Evolutionary conservation across 208 protist genomes (phyloP).

Genomic region (Crithidia thermophila): DNA sequence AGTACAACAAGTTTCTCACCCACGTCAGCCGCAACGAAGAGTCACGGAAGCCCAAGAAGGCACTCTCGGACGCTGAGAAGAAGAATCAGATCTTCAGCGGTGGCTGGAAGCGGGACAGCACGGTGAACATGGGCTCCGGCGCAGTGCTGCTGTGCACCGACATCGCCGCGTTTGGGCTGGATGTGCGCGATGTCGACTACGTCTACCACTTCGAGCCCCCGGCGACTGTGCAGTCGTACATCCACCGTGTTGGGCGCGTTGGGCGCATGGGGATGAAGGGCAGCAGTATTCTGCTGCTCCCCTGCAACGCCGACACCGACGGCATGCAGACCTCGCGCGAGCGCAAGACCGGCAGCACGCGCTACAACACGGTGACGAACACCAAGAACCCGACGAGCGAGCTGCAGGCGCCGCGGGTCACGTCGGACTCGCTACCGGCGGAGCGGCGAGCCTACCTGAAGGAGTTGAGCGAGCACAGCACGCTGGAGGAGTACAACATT

Average conservation of each 20-base stretch:
- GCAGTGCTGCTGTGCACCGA: conserved; percentile 92
- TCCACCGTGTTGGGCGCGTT: conserved; percentile 91
- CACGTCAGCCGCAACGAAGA: conserved; percentile 30
- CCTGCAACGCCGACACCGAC: conserved; percentile 39
- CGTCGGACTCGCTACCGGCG: conserved; percentile 33
- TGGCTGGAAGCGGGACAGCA: conserved; percentile 80
- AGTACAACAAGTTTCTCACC: conserved; percentile 88
- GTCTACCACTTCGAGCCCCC: conserved; percentile 93
- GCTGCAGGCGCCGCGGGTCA: conserved; percentile 47
- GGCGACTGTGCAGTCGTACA: conserved; percentile 74
- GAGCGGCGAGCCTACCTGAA: conserved; percentile 55
- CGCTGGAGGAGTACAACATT: conserved; percentile 63
- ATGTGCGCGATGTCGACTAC: conserved; percentile 93
- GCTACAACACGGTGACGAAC: conserved; percentile 83
- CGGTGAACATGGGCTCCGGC: conserved; percentile 61
- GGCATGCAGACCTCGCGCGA: conserved; percentile 41
- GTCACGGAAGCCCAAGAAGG: conserved; percentile 29
- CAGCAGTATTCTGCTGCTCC: conserved; percentile 82
- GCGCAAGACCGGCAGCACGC: conserved; percentile 64
- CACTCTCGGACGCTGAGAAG: conserved; percentile 65
- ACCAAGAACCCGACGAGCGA: conserved; percentile 65
- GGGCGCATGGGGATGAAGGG: conserved; percentile 91
- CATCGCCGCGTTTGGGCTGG: conserved; percentile 87
- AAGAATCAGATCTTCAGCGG: conserved; percentile 76
- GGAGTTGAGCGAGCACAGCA: conserved; percentile 48